These are phyloP conservation scores for Cercophora samala DNA, from an alignment of 495 filamentous ascomycete species.

Conservation along the genomic window DNA sequence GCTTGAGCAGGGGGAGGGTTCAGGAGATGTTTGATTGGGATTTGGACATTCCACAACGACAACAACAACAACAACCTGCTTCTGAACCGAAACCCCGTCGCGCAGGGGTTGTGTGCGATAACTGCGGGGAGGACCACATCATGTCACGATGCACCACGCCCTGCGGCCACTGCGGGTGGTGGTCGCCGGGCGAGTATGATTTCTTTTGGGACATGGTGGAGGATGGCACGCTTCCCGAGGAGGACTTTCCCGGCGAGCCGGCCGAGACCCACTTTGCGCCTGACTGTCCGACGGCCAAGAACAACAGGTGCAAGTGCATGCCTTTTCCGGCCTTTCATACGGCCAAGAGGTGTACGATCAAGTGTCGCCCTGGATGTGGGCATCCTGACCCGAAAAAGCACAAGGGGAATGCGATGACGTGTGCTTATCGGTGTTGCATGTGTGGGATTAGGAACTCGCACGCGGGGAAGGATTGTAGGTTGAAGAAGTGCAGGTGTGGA, in stretches of 20 bases:
- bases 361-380: slow-evolving; percentile 35
- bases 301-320: slow-evolving; percentile 39
- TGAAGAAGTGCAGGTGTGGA: slow-evolving; percentile 35
- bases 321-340: slow-evolving; percentile 39
- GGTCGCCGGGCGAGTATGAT: slow-evolving; percentile 1
- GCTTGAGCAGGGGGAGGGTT: slow-evolving; percentile 39
- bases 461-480: slow-evolving; percentile 33
- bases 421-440: slow-evolving; percentile 40
- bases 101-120: too few species aligned
- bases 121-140: slow-evolving; percentile 30
- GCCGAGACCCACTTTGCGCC: slow-evolving; percentile 26
- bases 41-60: too few species aligned
- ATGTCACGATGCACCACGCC: slow-evolving; percentile 22
- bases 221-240: neutral
- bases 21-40: slow-evolving; percentile 35
- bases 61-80: too few species aligned
- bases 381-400: slow-evolving; percentile 24
- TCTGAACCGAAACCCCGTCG: too few species aligned
- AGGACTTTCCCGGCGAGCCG: neutral
- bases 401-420: slow-evolving; percentile 36
- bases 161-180: slow-evolving; percentile 37
- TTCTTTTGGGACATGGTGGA: neutral
- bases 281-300: slow-evolving; percentile 28
- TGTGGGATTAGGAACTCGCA: slow-evolving; percentile 37
- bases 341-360: slow-evolving; percentile 29